Conservation (phyloP, 2,329 filamentous ascomycete genomes). For the Beauveria australis region DNA sequence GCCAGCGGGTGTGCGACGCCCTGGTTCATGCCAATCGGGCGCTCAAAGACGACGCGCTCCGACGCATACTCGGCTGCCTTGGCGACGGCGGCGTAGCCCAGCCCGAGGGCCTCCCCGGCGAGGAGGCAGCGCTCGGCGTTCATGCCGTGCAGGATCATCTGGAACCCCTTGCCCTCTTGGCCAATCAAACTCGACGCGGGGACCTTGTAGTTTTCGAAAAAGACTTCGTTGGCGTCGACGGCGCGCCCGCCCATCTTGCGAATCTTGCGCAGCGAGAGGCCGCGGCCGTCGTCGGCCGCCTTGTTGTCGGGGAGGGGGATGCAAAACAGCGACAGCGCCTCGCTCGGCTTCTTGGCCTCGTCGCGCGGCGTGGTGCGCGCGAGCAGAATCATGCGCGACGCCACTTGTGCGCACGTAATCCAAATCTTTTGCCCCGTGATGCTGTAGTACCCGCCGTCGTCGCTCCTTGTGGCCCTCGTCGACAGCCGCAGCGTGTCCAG, state of each 20-base stretch:
- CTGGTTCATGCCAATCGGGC: slow-evolving; percentile 59
- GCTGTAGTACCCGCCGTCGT: slow-evolving; percentile 43
- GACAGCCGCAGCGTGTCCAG: slow-evolving; percentile 67
- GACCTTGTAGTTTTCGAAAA: slow-evolving; percentile 72
- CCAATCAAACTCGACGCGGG: slow-evolving; percentile 59
- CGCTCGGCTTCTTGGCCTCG: slow-evolving; percentile 59
- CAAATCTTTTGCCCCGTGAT: slow-evolving; percentile 79
- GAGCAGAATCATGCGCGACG: slow-evolving; percentile 73
- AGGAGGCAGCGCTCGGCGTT: slow-evolving; percentile 70
- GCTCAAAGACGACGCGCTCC: slow-evolving; percentile 57
- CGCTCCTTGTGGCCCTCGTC: slow-evolving; percentile 52
- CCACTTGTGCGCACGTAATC: slow-evolving; percentile 80
- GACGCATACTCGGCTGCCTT: slow-evolving; percentile 58
- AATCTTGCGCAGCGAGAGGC: slow-evolving; percentile 61
- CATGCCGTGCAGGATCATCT: slow-evolving; percentile 71
- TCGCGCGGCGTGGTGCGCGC: slow-evolving; percentile 66
- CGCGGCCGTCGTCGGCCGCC: slow-evolving; percentile 44
- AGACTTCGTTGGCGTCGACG: slow-evolving; percentile 79
- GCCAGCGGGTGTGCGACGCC: slow-evolving; percentile 58
- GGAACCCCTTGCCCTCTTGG: slow-evolving; percentile 67
- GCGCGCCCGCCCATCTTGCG: slow-evolving; percentile 80
- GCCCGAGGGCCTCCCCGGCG: slow-evolving; percentile 69
- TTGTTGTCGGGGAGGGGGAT: slow-evolving; percentile 66
- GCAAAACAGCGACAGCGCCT: slow-evolving; percentile 73
- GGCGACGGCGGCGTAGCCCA: slow-evolving; percentile 64